Conservation (phyloP, 306 rosid species). For the Vicia sativa region DNA sequence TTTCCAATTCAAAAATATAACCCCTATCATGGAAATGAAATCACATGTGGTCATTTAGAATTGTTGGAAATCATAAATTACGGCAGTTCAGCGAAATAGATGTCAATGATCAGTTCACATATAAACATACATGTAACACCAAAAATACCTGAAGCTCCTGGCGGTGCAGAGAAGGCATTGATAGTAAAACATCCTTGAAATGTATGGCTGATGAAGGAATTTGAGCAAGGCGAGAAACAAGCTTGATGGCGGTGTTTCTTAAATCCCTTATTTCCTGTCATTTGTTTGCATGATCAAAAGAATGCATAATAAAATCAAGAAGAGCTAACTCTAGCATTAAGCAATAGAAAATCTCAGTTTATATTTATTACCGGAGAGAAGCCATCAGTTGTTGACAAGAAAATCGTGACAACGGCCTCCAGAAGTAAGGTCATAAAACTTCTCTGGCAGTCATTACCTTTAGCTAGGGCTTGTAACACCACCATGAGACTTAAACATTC, state of each 20-base stretch:
- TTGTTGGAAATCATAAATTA: constrained; percentile 19
- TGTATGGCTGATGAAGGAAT: constrained; percentile 80
- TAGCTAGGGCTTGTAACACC: constrained; percentile 71
- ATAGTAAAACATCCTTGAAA: constrained; percentile 84
- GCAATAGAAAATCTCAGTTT: constrained; percentile 30
- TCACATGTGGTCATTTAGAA: constrained; percentile 9
- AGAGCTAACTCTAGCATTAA: constrained; percentile 13
- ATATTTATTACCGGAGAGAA: constrained; percentile 60
- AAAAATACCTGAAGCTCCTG: constrained; percentile 84
- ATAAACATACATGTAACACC: neutral
- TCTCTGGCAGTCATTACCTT: constrained; percentile 64
- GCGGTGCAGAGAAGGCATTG: constrained; percentile 86
- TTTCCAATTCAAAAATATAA: constrained; percentile 8
- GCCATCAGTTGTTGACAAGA: constrained; percentile 62
- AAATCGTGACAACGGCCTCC: constrained; percentile 73
- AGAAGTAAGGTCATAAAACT: constrained; percentile 69
- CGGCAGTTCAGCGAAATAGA: constrained; percentile 29
- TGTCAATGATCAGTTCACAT: constrained; percentile 8
- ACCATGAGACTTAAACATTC: constrained; percentile 86
- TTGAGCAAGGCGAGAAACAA: constrained; percentile 95
- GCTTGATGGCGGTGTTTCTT: constrained; percentile 68
- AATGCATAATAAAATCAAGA: constrained; percentile 19
- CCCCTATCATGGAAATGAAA: constrained; percentile 19
- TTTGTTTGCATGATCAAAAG: constrained; percentile 40
- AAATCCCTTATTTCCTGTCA: constrained; percentile 75